Base-by-base conservation (phyloP, 2,329 filamentous ascomycete species). In the Penicillium fuscoglaucum region DNA sequence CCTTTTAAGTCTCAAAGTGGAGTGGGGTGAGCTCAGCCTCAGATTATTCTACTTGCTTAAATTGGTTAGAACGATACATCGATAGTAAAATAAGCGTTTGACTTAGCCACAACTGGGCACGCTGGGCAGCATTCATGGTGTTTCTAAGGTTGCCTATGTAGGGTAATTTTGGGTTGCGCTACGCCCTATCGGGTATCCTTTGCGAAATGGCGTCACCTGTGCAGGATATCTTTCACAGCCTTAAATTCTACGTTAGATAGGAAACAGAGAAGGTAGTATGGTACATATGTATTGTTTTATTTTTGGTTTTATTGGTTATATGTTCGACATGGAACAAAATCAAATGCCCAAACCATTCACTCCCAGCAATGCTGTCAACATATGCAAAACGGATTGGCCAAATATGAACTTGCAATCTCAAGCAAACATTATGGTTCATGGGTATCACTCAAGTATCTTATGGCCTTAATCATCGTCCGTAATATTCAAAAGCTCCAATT, bases 401-500 rank as follows among this genome's bases (percentile, higher is more conserved):
- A 59, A 58, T 49, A 39, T 57, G 56, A 45, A 55, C 26, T 35
- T 17, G 35, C 35, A 45, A 57, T 59, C 19, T 49, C 57, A 59
- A 55, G 43, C 47, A 55, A 53, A 55, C 43, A 39, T 48, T 52
- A 59, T 64, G 50, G 60, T 65, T 60, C 60, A 58, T 63, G 61
- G 68, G 64, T 68, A 70, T 64, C 61, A 65, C 43, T 50, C 41
- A 56, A 59, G 45, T 17, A 60, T 48, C 9, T 26, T 57, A 40
- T 10, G 31, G 44, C 19, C 26, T 61, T 50, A 65, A 17, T 81
- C 75, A 60, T 81, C 79, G 57, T 86, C 84, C 55, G 85, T 73
- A 67, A 87, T 68, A 52, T 80, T 77, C 62, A 88, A 68, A 24
- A 84, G 76, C 50, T 87, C 83, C 66, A 88, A 68, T 68, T 88